These are phyloP conservation scores for Apiotrichum veenhuisii DNA, from an alignment of 1,284 basidiomycete genomes.

Conservation along the genomic window DNA sequence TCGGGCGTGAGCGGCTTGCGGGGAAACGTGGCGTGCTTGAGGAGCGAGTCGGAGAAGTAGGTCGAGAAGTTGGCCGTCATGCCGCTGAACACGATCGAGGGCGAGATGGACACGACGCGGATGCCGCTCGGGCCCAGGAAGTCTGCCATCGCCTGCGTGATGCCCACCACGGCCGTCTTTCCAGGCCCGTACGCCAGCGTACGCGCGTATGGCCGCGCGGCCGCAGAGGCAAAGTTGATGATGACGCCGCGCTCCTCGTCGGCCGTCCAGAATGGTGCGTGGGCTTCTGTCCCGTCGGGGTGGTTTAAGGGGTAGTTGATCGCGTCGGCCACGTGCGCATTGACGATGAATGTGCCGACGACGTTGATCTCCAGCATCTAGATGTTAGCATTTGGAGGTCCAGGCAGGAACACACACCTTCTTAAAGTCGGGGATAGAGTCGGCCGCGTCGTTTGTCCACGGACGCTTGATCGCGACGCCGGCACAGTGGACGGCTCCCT, in stretches of 20 bases:
- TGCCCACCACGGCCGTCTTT: constrained; percentile 41
- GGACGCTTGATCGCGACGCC: constrained; percentile 37
- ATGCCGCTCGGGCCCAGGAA: constrained; percentile 44
- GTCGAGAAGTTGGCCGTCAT: constrained; percentile 35
- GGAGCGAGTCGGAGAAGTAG: constrained; percentile 37
- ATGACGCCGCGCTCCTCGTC: constrained; percentile 45
- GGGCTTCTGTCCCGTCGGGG: constrained; percentile 22
- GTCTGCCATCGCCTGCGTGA: constrained; percentile 39
- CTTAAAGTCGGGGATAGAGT: constrained; percentile 40
- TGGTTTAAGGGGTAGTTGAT: constrained; percentile 41
- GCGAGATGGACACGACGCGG: constrained; percentile 42
- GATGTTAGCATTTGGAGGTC: not conserved
- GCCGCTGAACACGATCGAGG: constrained; percentile 39
- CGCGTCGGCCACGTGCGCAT: constrained; percentile 43
- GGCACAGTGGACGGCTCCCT: constrained; percentile 41
- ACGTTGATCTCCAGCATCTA: constrained; percentile 45
- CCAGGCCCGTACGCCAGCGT: constrained; percentile 41
- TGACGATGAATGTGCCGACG: constrained; percentile 40
- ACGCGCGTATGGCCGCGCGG: constrained; percentile 36
- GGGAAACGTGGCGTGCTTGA: constrained; percentile 41
- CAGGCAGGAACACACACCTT: constrained; percentile 25
- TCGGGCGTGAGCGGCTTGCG: constrained; percentile 33
- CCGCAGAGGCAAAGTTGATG: constrained; percentile 46
- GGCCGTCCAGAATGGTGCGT: constrained; percentile 33
- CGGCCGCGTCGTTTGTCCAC: constrained; percentile 40